Conservation (phyloP, 768 basidiomycete genomes). For the Kwoniella sp. region DNA sequence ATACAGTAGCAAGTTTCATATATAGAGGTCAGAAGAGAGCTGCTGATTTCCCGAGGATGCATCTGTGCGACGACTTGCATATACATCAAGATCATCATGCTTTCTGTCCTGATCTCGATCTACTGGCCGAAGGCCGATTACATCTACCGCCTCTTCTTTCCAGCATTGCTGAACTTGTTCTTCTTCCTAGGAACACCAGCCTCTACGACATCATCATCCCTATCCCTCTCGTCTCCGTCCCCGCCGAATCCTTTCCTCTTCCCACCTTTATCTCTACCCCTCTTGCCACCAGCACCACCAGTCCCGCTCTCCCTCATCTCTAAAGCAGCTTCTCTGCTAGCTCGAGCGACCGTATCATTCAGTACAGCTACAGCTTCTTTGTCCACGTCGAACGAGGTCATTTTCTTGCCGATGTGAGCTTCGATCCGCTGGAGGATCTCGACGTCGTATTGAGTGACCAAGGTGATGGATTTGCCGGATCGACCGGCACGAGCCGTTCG, state of each 20-base stretch:
- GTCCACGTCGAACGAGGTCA: conserved; percentile 79
- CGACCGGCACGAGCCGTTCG: conserved; percentile 97
- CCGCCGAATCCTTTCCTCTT: conserved; percentile 23
- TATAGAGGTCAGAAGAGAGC: too few species aligned
- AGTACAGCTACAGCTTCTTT: conserved; percentile 84
- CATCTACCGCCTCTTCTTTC: conserved; percentile 14
- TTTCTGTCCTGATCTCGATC: too few species aligned
- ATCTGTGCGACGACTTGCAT: too few species aligned
- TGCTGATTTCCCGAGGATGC: too few species aligned
- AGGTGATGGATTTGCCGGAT: conserved; percentile 92
- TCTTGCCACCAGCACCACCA: conserved; percentile 61
- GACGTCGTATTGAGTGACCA: conserved; percentile 98
- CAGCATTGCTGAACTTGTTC: conserved; percentile 24
- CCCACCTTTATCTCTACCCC: conserved; percentile 59
- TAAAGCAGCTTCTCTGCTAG: conserved; percentile 67
- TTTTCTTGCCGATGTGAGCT: conserved; percentile 83
- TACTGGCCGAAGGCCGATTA: too few species aligned
- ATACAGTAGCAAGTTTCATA: too few species aligned
- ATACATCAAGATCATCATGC: too few species aligned
- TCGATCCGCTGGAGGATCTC: conserved; percentile 95
- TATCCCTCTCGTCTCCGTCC: conserved; percentile 73
- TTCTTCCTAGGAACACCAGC: conserved; percentile 80
- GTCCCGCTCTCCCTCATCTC: conserved; percentile 78
- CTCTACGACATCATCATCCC: conserved; percentile 90
- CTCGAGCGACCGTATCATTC: conserved; percentile 86